Conservation (phyloP, 2,329 filamentous ascomycete species). For the Monosporascus sp. region DNA sequence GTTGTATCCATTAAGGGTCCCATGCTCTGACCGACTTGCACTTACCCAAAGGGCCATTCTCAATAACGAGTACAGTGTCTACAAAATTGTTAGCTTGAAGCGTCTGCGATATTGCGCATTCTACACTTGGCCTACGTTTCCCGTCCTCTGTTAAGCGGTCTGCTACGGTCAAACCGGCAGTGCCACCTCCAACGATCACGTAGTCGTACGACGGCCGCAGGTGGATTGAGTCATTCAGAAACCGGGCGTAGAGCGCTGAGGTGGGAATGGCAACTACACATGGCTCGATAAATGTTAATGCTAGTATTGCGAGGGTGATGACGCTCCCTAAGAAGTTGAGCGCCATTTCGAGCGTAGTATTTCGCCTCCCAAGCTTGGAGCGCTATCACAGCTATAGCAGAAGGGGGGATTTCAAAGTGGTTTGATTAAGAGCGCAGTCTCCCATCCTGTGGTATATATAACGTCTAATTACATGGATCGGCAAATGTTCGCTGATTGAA, state of each 20-base stretch:
- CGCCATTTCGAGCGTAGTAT: background rate
- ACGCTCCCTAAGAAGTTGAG: background rate
- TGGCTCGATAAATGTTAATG: background rate
- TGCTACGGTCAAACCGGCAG: conserved; percentile 21
- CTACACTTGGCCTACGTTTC: conserved; percentile 14
- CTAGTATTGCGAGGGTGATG: background rate
- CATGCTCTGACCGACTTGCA: too few species aligned
- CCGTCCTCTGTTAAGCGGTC: conserved; percentile 23
- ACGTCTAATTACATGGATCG: too few species aligned
- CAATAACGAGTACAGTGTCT: conserved; percentile 24
- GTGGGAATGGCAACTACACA: background rate
- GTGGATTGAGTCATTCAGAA: background rate
- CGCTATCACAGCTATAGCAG: too few species aligned
- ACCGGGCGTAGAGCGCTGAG: background rate
- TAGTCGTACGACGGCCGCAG: conserved; percentile 20
- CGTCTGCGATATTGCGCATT: background rate
- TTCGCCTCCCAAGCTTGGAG: too few species aligned
- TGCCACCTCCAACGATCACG: conserved; percentile 23
- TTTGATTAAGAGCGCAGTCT: too few species aligned
- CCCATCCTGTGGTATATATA: too few species aligned
- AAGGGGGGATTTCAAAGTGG: too few species aligned
- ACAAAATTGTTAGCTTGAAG: background rate
- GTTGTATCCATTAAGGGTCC: background rate
- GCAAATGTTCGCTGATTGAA: too few species aligned
- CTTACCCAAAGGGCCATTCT: conserved; percentile 22